Evolutionary conservation across 768 basidiomycete genomes (phyloP).

Genomic region (Boletellus sp.): DNA sequence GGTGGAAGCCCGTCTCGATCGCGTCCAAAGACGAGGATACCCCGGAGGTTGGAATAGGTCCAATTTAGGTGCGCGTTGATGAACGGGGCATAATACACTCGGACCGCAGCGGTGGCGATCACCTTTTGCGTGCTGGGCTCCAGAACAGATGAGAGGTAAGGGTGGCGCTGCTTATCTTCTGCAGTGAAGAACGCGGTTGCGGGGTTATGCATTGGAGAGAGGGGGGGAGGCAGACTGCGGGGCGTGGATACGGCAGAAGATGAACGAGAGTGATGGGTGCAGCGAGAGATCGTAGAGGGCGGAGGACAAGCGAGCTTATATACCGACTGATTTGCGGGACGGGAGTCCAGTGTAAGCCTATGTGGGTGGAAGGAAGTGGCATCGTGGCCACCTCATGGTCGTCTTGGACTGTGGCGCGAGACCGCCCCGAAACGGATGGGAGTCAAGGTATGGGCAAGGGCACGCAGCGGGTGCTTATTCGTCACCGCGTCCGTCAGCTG

Average conservation of each 20-base stretch:
- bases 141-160: constrained; percentile 38
- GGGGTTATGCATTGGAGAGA: constrained; percentile 29
- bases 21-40: constrained; percentile 53
- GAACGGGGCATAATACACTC: constrained; percentile 61
- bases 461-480: constrained; percentile 18
- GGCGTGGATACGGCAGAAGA: constrained; percentile 3
- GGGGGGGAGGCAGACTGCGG: constrained; percentile 1
- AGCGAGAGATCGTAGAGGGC: constrained; percentile 15
- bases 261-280: constrained; percentile 18
- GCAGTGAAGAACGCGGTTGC: constrained; percentile 33
- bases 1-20: constrained; percentile 30
- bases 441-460: constrained; percentile 28
- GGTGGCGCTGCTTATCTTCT: constrained; percentile 37
- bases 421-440: constrained; percentile 28
- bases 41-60: constrained; percentile 57
- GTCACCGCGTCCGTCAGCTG: constrained; percentile 11
- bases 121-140: constrained; percentile 41
- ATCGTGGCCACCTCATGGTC: constrained; percentile 35
- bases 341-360: constrained; percentile 20
- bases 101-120: constrained; percentile 51
- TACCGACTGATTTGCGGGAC: constrained; percentile 28
- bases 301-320: constrained; percentile 26
- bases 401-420: constrained; percentile 30
- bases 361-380: constrained; percentile 30
- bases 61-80: constrained; percentile 46